Evolutionary conservation across 2,329 filamentous ascomycete species (phyloP).

Genomic region (Thielaviopsis musarum): DNA sequence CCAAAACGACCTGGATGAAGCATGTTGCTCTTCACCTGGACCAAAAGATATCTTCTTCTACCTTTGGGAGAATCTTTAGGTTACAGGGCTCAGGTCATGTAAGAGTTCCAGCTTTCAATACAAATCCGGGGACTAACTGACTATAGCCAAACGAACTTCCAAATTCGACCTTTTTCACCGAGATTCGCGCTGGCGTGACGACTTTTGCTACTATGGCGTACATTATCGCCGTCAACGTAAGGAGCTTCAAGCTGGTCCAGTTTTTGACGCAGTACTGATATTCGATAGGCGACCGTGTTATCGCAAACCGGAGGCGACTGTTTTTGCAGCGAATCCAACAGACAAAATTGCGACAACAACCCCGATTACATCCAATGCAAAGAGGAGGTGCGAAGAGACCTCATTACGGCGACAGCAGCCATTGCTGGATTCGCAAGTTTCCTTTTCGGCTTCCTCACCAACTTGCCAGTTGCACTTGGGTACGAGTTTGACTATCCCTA

Average conservation of each 20-base stretch:
- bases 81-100: slow-evolving; percentile 52
- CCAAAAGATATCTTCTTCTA: slow-evolving; percentile 19
- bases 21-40: slow-evolving; percentile 14
- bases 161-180: slow-evolving; percentile 55
- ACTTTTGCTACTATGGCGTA: slow-evolving; percentile 75
- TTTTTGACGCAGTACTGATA: neutral
- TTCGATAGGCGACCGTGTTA: slow-evolving; percentile 47
- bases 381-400: slow-evolving; percentile 51
- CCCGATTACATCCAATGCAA: slow-evolving; percentile 28
- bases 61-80: slow-evolving; percentile 40
- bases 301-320: slow-evolving; percentile 65
- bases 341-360: slow-evolving; percentile 32
- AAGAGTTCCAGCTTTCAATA: slow-evolving; percentile 16
- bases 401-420: slow-evolving; percentile 72
- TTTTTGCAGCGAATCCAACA: slow-evolving; percentile 35
- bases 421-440: slow-evolving; percentile 60
- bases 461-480: slow-evolving; percentile 42
- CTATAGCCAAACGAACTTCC: slow-evolving; percentile 47
- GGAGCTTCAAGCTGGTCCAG: slow-evolving; percentile 12
- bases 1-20: slow-evolving; percentile 3
- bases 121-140: neutral
- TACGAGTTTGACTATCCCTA: slow-evolving; percentile 12
- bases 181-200: slow-evolving; percentile 63
- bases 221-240: slow-evolving; percentile 58
- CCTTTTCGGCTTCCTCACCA: slow-evolving; percentile 64